Evolutionary conservation across 495 filamentous ascomycete genomes (phyloP).

Genomic region (Choiromyces venosus): DNA sequence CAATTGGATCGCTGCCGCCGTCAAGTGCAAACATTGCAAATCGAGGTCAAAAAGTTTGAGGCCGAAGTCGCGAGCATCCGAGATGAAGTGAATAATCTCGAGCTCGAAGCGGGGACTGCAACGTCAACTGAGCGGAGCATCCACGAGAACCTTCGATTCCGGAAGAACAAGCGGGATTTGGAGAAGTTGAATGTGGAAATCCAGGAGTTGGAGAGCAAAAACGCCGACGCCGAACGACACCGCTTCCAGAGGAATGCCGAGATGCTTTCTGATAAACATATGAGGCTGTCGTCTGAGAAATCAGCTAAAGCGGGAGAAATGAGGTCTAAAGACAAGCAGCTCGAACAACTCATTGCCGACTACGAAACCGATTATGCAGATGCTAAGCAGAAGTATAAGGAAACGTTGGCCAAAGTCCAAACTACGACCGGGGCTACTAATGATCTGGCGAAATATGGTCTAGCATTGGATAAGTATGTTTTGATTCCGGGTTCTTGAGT

Average conservation of each 20-base stretch:
- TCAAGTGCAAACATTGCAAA: conserved; percentile 53
- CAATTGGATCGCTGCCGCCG: conserved; percentile 64
- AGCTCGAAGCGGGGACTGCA: conserved; percentile 68
- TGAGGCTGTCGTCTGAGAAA: conserved; percentile 53
- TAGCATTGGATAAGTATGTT: conserved; percentile 68
- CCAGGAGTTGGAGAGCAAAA: conserved; percentile 66
- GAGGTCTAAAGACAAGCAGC: conserved; percentile 73
- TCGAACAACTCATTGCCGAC: conserved; percentile 62
- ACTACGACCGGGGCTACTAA: conserved; percentile 89
- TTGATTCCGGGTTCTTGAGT: neutral
- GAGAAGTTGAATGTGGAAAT: conserved; percentile 65
- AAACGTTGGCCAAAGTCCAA: conserved; percentile 83
- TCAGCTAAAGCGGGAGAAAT: conserved; percentile 64
- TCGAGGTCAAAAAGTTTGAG: conserved; percentile 61
- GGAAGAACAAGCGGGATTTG: conserved; percentile 63
- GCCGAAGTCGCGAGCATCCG: conserved; percentile 61
- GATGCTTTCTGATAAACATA: conserved; percentile 56
- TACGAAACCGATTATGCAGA: conserved; percentile 83
- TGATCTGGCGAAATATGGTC: conserved; percentile 73
- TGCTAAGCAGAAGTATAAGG: conserved; percentile 74
- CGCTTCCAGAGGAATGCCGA: conserved; percentile 64
- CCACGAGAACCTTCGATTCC: conserved; percentile 77
- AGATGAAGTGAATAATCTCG: conserved; percentile 71
- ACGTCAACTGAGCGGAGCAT: conserved; percentile 75
- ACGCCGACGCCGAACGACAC: conserved; percentile 74